Evolutionary conservation across 108 stramenopile genomes (phyloP), one percentile per base, ranked within the genome.

Genomic region (Pseudonitzschia multiseries): DNA sequence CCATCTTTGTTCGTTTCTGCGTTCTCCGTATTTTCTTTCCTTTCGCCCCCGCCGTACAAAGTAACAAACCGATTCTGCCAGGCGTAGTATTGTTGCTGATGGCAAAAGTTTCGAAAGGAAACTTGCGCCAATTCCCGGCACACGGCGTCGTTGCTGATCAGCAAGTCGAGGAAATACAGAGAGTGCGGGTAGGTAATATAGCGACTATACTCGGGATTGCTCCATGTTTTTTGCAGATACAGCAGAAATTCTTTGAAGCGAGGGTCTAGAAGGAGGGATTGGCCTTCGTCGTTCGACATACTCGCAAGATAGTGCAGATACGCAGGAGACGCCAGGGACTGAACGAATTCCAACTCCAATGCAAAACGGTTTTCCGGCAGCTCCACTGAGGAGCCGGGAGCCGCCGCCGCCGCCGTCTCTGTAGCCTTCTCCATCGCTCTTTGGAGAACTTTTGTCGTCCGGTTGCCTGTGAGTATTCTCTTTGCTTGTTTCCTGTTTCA

Each of bases 261-360:
- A 31, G 89, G 73, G 68, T 91, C 87, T 44, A 86, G 74, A 17
- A 93, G 68, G 14, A 87, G 62, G 2, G 76, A 69, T 41, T 64
- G 70, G 29, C 76, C 79, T 40, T 80, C 79, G 44, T 59, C 69
- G 41, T 68, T 78, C 27, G 70, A 70, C 10, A 64, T 81, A 1
- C 91, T 95, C 14, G 94, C 91, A 28, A 95, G 74, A 74, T 81
- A 87, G 63, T 95, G 91, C 13, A 93, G 82, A 77, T 95, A 95
- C 27, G 94, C 94, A 0, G 94, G 94, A 0, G 90, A 91, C 3
- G 94, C 94, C 61, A 93, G 77, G 31, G 86, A 82, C 83, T 95
- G 94, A 32, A 95, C 80, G 67, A 87, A 87, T 71, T 87, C 86
- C 26, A 87, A 52, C 66, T 87, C 87, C 29, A 87, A 48, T 36